Conservation (phyloP, 129 eudicot genomes). For the Heracleum sosnowskyi region DNA sequence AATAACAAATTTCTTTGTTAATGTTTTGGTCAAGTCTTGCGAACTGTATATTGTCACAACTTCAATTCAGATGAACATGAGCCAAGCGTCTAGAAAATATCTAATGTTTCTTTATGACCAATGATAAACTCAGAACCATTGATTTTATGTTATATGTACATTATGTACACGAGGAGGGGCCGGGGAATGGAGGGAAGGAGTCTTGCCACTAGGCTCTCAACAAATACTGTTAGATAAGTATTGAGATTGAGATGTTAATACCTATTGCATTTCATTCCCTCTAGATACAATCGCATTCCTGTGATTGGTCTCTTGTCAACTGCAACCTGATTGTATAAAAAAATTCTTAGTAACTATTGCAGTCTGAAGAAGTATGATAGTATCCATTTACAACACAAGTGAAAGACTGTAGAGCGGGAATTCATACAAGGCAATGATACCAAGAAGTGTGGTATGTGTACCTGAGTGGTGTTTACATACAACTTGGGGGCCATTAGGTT, state of each 20-base stretch:
- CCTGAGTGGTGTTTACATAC: conserved; percentile 74
- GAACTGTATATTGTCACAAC: not conserved
- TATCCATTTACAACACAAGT: not conserved
- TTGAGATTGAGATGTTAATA: conserved; percentile 10
- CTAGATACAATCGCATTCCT: conserved; percentile 80
- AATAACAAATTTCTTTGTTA: not conserved
- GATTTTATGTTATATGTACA: not conserved
- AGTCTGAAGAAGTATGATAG: not conserved
- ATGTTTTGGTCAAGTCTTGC: not conserved
- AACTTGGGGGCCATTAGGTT: conserved; percentile 77
- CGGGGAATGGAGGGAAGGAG: not conserved
- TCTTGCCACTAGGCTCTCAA: not conserved
- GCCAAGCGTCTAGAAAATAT: not conserved
- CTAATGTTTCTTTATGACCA: not conserved
- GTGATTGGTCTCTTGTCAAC: conserved; percentile 63
- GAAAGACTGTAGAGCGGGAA: not conserved
- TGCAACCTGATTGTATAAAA: conserved; percentile 35
- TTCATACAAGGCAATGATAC: not conserved
- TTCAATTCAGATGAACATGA: not conserved
- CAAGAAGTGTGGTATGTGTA: conserved; percentile 5
- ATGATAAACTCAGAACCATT: not conserved
- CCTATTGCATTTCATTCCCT: conserved; percentile 85
- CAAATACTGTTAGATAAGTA: not conserved
- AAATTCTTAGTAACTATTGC: too few relatives aligned
- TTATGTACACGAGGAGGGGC: not conserved